Conservation (phyloP, 1,284 basidiomycete genomes). For the Moesziomyces sp. region DNA sequence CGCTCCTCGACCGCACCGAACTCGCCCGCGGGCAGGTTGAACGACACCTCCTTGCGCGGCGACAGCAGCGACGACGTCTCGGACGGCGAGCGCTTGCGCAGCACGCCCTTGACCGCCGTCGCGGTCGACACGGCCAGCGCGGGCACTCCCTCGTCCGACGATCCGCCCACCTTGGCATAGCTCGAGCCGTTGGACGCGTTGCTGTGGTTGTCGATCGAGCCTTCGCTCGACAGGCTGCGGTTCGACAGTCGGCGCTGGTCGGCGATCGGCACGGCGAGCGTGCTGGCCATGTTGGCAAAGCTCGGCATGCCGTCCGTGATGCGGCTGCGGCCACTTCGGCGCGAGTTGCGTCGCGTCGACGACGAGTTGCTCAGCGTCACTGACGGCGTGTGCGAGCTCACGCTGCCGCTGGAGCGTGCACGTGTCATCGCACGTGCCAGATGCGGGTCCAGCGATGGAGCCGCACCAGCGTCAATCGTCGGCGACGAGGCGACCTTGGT, state of each 20-base stretch:
- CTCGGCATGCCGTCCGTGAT: conserved; percentile 40
- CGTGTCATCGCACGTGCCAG: conserved; percentile 19
- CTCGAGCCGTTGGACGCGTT: conserved; percentile 36
- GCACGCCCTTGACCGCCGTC: conserved; percentile 25
- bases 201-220: conserved; percentile 43
- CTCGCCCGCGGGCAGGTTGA: conserved; percentile 18
- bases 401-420: conserved; percentile 21
- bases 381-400: conserved; percentile 31
- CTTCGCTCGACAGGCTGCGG: conserved; percentile 40
- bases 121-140: conserved; percentile 9
- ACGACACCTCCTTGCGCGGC: conserved; percentile 41
- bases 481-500: conserved; percentile 14
- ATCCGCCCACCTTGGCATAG: conserved; percentile 35
- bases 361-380: conserved; percentile 15
- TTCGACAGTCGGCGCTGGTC: conserved; percentile 27
- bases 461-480: conserved; percentile 3
- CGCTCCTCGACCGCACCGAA: conserved; percentile 17
- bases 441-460: conserved; percentile 26
- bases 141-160: conserved; percentile 23
- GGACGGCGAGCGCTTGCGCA: conserved; percentile 27
- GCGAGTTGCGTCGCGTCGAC: conserved; percentile 12
- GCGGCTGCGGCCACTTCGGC: conserved; percentile 27
- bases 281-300: conserved; percentile 34
- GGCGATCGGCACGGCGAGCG: conserved; percentile 14
- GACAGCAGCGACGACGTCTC: conserved; percentile 13